Conservation (phyloP, 495 filamentous ascomycete genomes). For the Paragyromitra xinjiangensis region DNA sequence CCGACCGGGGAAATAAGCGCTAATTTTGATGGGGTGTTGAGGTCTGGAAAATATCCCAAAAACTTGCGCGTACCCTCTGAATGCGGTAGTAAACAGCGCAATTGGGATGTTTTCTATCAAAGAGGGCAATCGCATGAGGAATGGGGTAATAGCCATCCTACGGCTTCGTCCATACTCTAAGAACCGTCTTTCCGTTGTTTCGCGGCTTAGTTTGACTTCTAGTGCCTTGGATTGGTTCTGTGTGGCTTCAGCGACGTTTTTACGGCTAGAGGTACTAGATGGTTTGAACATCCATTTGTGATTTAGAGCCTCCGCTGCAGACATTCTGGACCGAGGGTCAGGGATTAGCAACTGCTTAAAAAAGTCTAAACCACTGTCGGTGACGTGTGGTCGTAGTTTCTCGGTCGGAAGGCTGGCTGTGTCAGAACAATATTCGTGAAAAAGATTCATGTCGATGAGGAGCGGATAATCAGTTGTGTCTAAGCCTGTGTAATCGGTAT, state of each 20-base stretch:
- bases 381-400: neutral
- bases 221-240: neutral
- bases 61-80: no score
- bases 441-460: neutral
- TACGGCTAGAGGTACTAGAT: neutral
- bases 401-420: neutral
- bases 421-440: neutral
- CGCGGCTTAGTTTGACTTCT: neutral
- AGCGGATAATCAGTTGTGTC: neutral
- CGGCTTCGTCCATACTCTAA: no score
- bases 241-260: neutral
- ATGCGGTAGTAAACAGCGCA: no score
- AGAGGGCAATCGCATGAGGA: no score
- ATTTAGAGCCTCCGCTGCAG: neutral
- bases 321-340: constrained; percentile 3
- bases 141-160: no score
- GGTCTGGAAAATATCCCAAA: no score
- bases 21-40: no score
- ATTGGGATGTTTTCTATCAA: no score
- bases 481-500: no score
- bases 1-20: no score
- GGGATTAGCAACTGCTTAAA: neutral
- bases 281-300: neutral
- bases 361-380: neutral
- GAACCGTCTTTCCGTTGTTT: neutral